Percentiles rank a stretch among this genome's conserved stretches.
Conservation (phyloP, 352 stramenopile species). For the Phytophthora colocasiae region DNA sequence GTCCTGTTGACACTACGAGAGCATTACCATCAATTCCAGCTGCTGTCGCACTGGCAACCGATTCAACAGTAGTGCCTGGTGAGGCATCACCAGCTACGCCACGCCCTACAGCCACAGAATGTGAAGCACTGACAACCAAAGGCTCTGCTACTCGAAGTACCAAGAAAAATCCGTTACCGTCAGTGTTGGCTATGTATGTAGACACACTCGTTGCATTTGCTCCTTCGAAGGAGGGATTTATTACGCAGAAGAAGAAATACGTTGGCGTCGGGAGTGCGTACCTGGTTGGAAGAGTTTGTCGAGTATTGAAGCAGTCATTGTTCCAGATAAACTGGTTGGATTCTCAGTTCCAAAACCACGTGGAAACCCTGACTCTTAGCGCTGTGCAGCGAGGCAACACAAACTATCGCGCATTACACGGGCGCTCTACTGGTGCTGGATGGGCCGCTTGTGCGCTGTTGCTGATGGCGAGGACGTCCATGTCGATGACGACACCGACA, state of each 20-base stretch:
- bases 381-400: slow-evolving; percentile 3
- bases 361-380: slow-evolving; percentile 1
- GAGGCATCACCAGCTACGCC: too few species aligned
- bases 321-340: slow-evolving; percentile 18
- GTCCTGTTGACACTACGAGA: too few species aligned
- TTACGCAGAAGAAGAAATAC: too few species aligned
- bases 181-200: slow-evolving; percentile 3
- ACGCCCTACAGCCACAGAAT: too few species aligned
- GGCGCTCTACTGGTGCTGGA: background rate
- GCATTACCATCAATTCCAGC: too few species aligned
- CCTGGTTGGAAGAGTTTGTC: too few species aligned
- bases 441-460: slow-evolving; percentile 9
- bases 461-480: slow-evolving; percentile 10
- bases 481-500: slow-evolving; percentile 3
- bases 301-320: background rate
- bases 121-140: too few species aligned
- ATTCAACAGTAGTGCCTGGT: too few species aligned
- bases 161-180: too few species aligned
- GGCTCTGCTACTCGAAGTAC: too few species aligned
- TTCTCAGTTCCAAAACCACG: slow-evolving; percentile 11
- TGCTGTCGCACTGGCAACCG: too few species aligned
- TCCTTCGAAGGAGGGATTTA: background rate
- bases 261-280: too few species aligned
- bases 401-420: slow-evolving; percentile 14
- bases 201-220: slow-evolving; percentile 14